Evolutionary conservation across 2,329 filamentous ascomycete genomes (phyloP).

Genomic region (Colletotrichum simmondsii): DNA sequence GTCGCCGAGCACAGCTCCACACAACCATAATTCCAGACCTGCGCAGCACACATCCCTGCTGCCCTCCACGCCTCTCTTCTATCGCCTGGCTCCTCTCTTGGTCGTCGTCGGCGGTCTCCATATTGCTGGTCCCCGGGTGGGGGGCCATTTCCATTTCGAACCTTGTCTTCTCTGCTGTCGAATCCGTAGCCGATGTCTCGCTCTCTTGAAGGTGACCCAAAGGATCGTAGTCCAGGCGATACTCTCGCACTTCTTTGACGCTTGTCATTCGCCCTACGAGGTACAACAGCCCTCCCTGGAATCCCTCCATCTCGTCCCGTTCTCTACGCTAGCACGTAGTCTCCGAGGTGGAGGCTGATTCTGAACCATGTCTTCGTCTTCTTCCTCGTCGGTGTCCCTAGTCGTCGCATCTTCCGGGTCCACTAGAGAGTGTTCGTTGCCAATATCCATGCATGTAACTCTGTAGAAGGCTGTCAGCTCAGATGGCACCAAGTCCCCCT

Average conservation of each 20-base stretch:
- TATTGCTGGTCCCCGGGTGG: background rate
- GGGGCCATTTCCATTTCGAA: background rate
- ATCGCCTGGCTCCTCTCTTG: background rate
- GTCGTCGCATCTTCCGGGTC: slow-evolving; percentile 26
- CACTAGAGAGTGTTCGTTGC: slow-evolving; percentile 5
- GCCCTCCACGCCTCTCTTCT: background rate
- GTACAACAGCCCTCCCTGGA: slow-evolving; percentile 3
- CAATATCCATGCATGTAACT: background rate
- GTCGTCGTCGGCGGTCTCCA: slow-evolving; percentile 5
- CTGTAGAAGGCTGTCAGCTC: slow-evolving; percentile 5
- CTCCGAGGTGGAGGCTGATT: slow-evolving; percentile 29
- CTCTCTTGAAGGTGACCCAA: background rate
- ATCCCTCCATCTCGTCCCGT: background rate
- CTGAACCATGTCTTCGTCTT: background rate
- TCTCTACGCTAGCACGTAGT: slow-evolving; percentile 17
- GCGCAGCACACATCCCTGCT: slow-evolving; percentile 18
- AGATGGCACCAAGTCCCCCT: slow-evolving; percentile 21
- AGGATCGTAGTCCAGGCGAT: background rate
- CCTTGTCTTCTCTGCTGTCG: background rate
- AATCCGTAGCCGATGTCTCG: background rate
- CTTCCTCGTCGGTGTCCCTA: slow-evolving; percentile 25
- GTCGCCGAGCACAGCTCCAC: slow-evolving; percentile 24
- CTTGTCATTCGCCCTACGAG: slow-evolving; percentile 17
- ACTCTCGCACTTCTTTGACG: background rate
- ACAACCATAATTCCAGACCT: background rate